A percentile compares a stretch with the other conserved stretches of the same genome.
Evolutionary conservation across 1,284 basidiomycete genomes (phyloP).

Genomic region (Meira nashicola): DNA sequence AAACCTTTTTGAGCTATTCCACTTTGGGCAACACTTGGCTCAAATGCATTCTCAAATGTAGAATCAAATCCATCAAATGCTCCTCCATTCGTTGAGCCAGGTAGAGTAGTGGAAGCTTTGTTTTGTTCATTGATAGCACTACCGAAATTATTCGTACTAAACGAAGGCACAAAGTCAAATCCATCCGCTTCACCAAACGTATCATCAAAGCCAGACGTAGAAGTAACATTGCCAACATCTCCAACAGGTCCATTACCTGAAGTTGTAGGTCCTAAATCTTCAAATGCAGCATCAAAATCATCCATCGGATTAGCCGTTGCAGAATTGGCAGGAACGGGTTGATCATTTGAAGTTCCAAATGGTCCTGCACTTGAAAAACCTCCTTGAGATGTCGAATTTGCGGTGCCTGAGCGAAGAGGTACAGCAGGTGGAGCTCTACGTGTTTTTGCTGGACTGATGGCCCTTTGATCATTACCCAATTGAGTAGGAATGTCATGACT

Average conservation of each 20-base stretch:
- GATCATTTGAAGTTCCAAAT: neutral
- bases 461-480: neutral
- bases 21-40: constrained; percentile 7
- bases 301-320: constrained; percentile 24
- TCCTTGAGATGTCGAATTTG: constrained; percentile 15
- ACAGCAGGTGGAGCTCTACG: constrained; percentile 41
- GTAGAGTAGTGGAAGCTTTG: neutral
- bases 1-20: neutral
- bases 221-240: constrained; percentile 1
- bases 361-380: neutral
- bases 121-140: constrained; percentile 7
- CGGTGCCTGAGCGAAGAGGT: constrained; percentile 27
- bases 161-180: constrained; percentile 46
- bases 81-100: neutral
- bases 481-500: neutral
- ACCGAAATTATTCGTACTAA: constrained; percentile 19
- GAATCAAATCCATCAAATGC: constrained; percentile 42
- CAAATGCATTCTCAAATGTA: constrained; percentile 20
- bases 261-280: constrained; percentile 39
- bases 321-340: neutral
- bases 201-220: constrained; percentile 35
- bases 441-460: constrained; percentile 24
- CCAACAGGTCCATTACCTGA: constrained; percentile 7
- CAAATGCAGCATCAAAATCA: constrained; percentile 51
- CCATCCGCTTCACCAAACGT: constrained; percentile 42